A percentile compares a stretch with the other conserved stretches of the same genome.
Conservation (phyloP, 1,139 yeast species). For the Blastobotrys arbuscula region DNA sequence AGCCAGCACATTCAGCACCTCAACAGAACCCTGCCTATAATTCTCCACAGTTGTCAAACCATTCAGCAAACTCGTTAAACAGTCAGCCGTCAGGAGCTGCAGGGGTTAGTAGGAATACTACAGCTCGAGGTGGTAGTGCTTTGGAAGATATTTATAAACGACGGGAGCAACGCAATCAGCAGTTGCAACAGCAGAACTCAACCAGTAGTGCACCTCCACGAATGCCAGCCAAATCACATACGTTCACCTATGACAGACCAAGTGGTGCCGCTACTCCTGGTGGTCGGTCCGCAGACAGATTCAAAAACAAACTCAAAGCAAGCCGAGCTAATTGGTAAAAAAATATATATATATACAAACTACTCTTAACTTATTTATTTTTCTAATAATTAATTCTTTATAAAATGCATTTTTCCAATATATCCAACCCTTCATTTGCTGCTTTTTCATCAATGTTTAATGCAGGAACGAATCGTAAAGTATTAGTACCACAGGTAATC, state of each 20-base stretch:
- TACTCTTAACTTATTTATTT: too few relatives aligned
- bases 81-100: neutral
- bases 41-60: neutral
- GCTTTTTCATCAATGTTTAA: slow-evolving; percentile 70
- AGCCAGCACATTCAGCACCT: slow-evolving; percentile 13
- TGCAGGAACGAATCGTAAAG: slow-evolving; percentile 87
- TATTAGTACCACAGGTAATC: slow-evolving; percentile 88
- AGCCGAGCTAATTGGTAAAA: slow-evolving; percentile 28
- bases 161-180: slow-evolving; percentile 18
- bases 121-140: slow-evolving; percentile 15
- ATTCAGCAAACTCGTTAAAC: neutral
- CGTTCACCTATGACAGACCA: slow-evolving; percentile 5
- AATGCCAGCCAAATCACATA: slow-evolving; percentile 4
- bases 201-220: slow-evolving; percentile 4
- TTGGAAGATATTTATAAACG: slow-evolving; percentile 28
- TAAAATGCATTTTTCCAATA: slow-evolving; percentile 41
- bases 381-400: neutral
- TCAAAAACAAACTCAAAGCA: slow-evolving; percentile 24
- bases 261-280: neutral
- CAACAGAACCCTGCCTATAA: neutral
- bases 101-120: slow-evolving; percentile 3
- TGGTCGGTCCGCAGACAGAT: slow-evolving; percentile 18
- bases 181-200: slow-evolving; percentile 9
- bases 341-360: neutral
- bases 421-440: slow-evolving; percentile 62